Conservation (phyloP, 768 basidiomycete species). For the Tubosaeta sp. region DNA sequence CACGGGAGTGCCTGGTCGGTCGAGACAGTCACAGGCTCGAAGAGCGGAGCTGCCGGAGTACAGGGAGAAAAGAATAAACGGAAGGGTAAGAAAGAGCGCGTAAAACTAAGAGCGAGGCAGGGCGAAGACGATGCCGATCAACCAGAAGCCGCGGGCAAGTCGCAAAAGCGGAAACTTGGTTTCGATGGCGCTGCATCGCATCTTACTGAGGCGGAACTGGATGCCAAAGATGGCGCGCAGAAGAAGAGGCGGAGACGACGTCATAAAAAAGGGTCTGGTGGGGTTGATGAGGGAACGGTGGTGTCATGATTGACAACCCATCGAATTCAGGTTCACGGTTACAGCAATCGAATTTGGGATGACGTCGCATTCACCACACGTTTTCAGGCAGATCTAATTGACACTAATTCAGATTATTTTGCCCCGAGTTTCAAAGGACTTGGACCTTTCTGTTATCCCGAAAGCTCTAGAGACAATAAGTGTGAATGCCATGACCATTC, state of each 20-base stretch:
- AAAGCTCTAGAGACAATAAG: too few relatives aligned
- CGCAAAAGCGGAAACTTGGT: constrained; percentile 18
- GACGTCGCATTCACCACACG: neutral
- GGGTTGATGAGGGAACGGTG: neutral
- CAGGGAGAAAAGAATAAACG: constrained; percentile 49
- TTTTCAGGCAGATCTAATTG: neutral
- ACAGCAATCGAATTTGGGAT: neutral
- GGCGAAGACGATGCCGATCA: constrained; percentile 3
- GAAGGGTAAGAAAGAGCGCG: constrained; percentile 67
- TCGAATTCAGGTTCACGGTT: neutral
- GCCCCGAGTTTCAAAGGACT: too few relatives aligned
- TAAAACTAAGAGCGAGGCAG: constrained; percentile 41
- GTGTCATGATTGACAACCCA: neutral
- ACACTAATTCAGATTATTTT: neutral
- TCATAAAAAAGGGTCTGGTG: constrained; percentile 33
- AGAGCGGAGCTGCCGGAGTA: constrained; percentile 6
- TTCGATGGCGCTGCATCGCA: constrained; percentile 9
- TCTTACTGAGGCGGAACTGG: constrained; percentile 9
- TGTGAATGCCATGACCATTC: constrained; percentile 17
- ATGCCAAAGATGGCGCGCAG: constrained; percentile 8
- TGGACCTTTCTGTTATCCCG: too few relatives aligned
- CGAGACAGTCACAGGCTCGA: neutral
- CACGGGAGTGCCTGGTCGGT: constrained; percentile 21
- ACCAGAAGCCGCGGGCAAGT: neutral
- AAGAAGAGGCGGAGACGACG: constrained; percentile 40